A percentile compares a stretch with the other conserved stretches of the same genome.
These are phyloP conservation scores for Blakeslea trispora DNA, from an alignment of 371 early-diverging fungal species.

Conservation along the genomic window DNA sequence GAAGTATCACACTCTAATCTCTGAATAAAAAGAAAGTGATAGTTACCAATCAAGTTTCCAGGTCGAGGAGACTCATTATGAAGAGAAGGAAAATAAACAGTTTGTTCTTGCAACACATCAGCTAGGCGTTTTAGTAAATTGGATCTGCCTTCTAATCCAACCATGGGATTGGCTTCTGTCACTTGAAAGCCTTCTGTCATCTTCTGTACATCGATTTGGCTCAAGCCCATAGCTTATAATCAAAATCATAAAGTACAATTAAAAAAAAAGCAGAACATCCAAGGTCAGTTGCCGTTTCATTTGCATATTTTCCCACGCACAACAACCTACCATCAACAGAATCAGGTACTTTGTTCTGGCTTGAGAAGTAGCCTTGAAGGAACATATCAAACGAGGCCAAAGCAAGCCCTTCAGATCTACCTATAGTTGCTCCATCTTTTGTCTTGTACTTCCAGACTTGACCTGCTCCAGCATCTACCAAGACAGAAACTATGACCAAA, in stretches of 20 bases:
- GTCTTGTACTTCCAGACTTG: conserved; percentile 74
- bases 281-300: conserved; percentile 9
- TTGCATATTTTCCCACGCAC: not conserved
- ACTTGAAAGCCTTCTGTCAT: conserved; percentile 83
- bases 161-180: conserved; percentile 72
- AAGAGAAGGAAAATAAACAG: conserved; percentile 62
- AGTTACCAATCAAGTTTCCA: conserved; percentile 76
- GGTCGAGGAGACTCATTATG: conserved; percentile 61
- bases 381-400: conserved; percentile 91
- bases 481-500: conserved; percentile 85
- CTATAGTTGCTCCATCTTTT: conserved; percentile 30
- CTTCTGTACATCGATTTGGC: conserved; percentile 56
- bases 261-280: not conserved
- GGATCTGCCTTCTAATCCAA: conserved; percentile 82
- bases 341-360: conserved; percentile 44
- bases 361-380: conserved; percentile 75
- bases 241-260: no score
- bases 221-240: conserved; percentile 40
- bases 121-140: conserved; percentile 73
- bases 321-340: conserved; percentile 70
- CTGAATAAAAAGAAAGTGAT: not conserved
- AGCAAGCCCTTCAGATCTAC: conserved; percentile 89
- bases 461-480: conserved; percentile 95
- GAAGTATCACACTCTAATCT: not conserved
- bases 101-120: conserved; percentile 49